Percentiles rank a stretch among this genome's conserved stretches.
phyloP scores from a whole-genome alignment of 2,329 filamentous ascomycete species.

The Penicillium sp. region DNA sequence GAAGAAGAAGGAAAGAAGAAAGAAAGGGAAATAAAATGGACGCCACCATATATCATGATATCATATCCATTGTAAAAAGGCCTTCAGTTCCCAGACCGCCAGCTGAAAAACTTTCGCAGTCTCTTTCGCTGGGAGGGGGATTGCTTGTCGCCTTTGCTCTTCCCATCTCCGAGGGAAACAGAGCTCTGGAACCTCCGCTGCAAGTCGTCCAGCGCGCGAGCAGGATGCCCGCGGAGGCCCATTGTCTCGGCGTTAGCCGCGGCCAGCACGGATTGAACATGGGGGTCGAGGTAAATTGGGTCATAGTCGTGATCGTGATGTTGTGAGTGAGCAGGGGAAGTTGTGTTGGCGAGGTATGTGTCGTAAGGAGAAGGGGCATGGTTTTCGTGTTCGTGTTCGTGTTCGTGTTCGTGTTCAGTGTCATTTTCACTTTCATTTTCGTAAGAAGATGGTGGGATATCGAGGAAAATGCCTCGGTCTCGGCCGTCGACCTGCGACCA shows the following conservation, averaged over 20 bases:
- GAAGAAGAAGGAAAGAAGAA: not conserved
- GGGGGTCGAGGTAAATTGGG: slow-evolving; percentile 22
- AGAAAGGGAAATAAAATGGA: not conserved
- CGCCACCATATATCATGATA: slow-evolving; percentile 1
- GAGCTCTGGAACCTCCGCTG: slow-evolving; percentile 21
- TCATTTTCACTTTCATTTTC: not conserved
- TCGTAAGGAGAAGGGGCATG: slow-evolving; percentile 9
- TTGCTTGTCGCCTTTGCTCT: slow-evolving; percentile 15
- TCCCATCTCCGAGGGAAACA: slow-evolving; percentile 7
- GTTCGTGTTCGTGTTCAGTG: not conserved
- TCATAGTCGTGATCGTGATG: slow-evolving; percentile 18
- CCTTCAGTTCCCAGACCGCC: slow-evolving; percentile 19
- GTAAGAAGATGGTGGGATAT: slow-evolving; percentile 2
- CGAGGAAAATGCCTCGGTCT: slow-evolving; percentile 26
- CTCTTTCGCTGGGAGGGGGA: slow-evolving; percentile 14
- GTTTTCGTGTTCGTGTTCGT: not conserved
- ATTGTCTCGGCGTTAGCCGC: slow-evolving; percentile 26
- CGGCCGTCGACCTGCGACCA: slow-evolving; percentile 25
- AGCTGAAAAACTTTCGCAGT: slow-evolving; percentile 25
- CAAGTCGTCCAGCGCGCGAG: slow-evolving; percentile 22
- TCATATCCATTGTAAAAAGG: slow-evolving; percentile 1
- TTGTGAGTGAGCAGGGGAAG: slow-evolving; percentile 6
- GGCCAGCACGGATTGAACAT: slow-evolving; percentile 26
- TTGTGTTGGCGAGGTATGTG: slow-evolving; percentile 18
- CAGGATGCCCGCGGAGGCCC: slow-evolving; percentile 20